Evolutionary conservation across 257 asterid genomes (phyloP), one percentile per base, ranked within the genome.

Genomic region (Capsicum chinense): DNA sequence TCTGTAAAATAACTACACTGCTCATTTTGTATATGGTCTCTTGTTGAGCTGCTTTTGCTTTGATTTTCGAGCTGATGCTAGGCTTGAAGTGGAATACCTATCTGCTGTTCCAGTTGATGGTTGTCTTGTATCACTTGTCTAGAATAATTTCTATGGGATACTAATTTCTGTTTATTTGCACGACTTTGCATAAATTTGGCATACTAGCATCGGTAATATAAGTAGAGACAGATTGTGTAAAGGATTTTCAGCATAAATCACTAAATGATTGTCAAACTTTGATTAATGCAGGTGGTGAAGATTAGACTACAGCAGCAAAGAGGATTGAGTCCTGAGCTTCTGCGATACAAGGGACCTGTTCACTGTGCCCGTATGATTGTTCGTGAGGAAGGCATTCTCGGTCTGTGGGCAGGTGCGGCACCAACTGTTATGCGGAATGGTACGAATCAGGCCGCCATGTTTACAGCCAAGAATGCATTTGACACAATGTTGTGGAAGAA

Each of bases 361-460:
- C 93, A 95, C 58, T 95, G 99, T 89, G 98, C 98, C 67, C 87
- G 89, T 62, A 78, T 83, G 78, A 94, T 94, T 76, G 56, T 94
- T 83, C 91, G 88, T n/a, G 98, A 95, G 89, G 99, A 95, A 86
- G 99, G 99, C 67, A 4, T 96, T 8, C 88, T 87, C 21, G 98
- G 98, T 84, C 93, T 96, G 56, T 96, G 99, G 99, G 92, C 98
- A 0, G 99, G 99, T 66, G 98, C 98, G 26, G 84, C 98, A 83
- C 99, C 99, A 79, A 96, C 99, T 4, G 94, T 94, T 68, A 96
- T 96, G 98, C 99, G 99, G 59, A 96, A 96, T 48, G 99, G 99
- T 83, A 96, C 97, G 1, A 96, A 96, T 88, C 99, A 96, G 83
- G 99, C 99, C 0, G 99, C 98, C 60, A 96, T 96, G 99, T 96